A percentile compares a stretch with the other conserved stretches of the same genome.
phyloP scores from a whole-genome alignment of 345 rosid genomes.

The Euphorbia pulcherrima region DNA sequence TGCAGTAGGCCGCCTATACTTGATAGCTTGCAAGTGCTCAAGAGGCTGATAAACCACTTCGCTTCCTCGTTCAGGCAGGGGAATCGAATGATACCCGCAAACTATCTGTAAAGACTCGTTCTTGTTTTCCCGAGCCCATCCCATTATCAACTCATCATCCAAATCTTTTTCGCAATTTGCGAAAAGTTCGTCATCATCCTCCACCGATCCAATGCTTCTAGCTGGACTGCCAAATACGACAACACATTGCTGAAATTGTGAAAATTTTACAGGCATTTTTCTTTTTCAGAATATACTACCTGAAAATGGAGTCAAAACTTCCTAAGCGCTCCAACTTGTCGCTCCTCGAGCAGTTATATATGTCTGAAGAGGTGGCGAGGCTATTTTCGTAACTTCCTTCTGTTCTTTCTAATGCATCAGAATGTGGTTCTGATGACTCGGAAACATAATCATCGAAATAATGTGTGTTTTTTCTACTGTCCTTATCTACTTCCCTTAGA shows the following conservation, averaged over 20 bases:
- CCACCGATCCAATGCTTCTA: conserved; percentile 68
- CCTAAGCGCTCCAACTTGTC: conserved; percentile 51
- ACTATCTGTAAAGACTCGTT: conserved; percentile 74
- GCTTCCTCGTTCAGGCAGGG: conserved; percentile 65
- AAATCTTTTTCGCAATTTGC: conserved; percentile 49
- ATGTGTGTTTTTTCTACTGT: conserved; percentile 41
- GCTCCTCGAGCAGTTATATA: conserved; percentile 36
- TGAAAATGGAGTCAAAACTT: conserved; percentile 71
- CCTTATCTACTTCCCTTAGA: conserved; percentile 53
- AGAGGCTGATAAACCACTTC: conserved; percentile 73
- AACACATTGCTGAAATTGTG: conserved; percentile 33
- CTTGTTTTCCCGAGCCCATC: conserved; percentile 90
- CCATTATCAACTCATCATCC: conserved; percentile 67
- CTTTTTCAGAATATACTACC: conserved; percentile 39
- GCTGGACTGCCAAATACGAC: conserved; percentile 87
- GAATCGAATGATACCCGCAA: conserved; percentile 75
- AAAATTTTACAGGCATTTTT: not conserved
- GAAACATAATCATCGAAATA: conserved; percentile 60
- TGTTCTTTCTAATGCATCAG: conserved; percentile 49
- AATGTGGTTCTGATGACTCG: conserved; percentile 57
- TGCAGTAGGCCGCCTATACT: conserved; percentile 58
- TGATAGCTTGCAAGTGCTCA: conserved; percentile 82
- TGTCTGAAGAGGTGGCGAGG: conserved; percentile 62
- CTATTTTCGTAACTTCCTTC: conserved; percentile 49
- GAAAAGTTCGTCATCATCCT: conserved; percentile 59